Conservation (phyloP, 208 protist species). For the Jaenimonas drosophilae region DNA sequence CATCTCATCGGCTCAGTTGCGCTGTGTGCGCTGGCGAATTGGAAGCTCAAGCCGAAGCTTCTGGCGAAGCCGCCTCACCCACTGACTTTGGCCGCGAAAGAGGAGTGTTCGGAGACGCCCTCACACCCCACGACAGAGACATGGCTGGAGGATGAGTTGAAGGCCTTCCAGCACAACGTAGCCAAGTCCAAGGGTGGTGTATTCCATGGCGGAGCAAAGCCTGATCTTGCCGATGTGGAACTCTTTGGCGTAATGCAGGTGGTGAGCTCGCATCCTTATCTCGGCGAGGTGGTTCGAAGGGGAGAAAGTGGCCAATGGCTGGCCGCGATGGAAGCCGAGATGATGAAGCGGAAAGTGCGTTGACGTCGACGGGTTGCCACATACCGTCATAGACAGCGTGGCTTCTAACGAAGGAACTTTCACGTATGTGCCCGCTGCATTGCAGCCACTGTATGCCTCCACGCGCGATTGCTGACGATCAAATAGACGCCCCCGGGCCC, state of each 20-base stretch:
- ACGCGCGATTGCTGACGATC: too few species aligned
- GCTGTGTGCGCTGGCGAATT: conserved; percentile 35
- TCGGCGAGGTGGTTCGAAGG: conserved; percentile 26
- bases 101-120: conserved; percentile 1
- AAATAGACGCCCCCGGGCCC: too few species aligned
- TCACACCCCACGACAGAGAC: conserved; percentile 11
- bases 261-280: conserved; percentile 30
- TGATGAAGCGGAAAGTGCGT: conserved; percentile 11
- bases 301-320: conserved; percentile 48
- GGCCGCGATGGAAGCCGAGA: conserved; percentile 29
- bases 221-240: conserved; percentile 71
- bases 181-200: conserved; percentile 8
- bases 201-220: conserved; percentile 59
- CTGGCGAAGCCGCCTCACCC: conserved; percentile 5
- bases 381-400: too few species aligned
- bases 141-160: conserved; percentile 40
- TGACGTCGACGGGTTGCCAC: too few species aligned
- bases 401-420: too few species aligned
- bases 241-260: conserved; percentile 73
- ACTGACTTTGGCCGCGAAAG: background rate
- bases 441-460: too few species aligned
- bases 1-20: conserved; percentile 36
- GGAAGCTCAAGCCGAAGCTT: conserved; percentile 37
- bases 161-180: conserved; percentile 19
- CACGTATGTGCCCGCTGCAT: too few species aligned